Evolutionary conservation across 768 basidiomycete species (phyloP), one percentile per base, ranked within the genome.

Genomic region (Flagelloscypha sp.): DNA sequence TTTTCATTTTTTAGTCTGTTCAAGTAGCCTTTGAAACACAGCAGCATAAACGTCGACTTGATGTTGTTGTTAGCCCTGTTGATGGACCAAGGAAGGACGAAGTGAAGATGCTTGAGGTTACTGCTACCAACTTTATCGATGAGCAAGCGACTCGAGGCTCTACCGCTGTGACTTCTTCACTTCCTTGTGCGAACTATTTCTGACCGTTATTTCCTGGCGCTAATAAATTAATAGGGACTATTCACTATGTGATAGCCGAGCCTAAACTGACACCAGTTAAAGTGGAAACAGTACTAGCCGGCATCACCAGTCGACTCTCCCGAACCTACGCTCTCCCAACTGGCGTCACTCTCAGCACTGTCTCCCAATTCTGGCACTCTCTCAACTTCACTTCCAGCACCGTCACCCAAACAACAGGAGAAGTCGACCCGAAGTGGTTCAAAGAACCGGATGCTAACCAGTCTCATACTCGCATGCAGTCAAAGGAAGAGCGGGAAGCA

Each of bases 1-100:
- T 23, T 23, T 42, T 35, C 24, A 12, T 27, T 19, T 32, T 20
- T 2, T 40, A 79, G 77, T 72, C 74, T 30, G 61, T 85, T 21
- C 61, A 57, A 45, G 73, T 71, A 43, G 74, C 70, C 1, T 76
- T 79, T 46, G 79, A 84, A 48, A 79, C 80, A 6, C 49, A 50
- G 31, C 63, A 69, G 21, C 44, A 46, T n/a, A 2, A 48, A 53
- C 1, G 47, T 58, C 12, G 54, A 62, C 13, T 55, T 89, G 52
- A 67, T 12, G 65, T 84, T 3, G 88, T 74, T 66, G 71, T 87
- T 8, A 71, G 84, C 51, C 84, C 81, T 12, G 56, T 54, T 2
- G 62, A 69, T 11, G 72, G 68, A 68, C 41, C 53, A 17, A 50
- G 56, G n/a, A 56, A 54, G 7, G 42, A 44, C 0, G 54, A 62